Conservation (phyloP, 306 rosid genomes). For the Erythrophleum fordii region DNA sequence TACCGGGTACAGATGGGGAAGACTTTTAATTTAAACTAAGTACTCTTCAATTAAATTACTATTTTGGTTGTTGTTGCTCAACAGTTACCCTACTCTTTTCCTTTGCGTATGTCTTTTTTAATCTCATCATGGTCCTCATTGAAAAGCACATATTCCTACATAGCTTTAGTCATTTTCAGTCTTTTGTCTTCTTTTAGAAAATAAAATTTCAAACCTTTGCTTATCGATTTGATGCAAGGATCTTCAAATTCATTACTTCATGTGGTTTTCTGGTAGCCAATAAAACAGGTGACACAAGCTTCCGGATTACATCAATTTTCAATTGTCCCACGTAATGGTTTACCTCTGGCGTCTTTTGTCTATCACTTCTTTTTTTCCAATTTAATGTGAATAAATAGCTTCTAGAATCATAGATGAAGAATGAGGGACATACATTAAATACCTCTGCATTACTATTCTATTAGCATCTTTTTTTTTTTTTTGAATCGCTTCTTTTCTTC, state of each 20-base stretch:
- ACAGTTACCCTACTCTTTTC: too few relatives aligned
- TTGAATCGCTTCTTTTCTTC: neutral
- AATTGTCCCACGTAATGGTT: conserved; percentile 3
- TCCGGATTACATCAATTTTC: neutral
- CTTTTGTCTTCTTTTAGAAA: neutral
- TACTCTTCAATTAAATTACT: neutral
- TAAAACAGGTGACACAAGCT: conserved; percentile 1
- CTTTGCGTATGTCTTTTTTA: too few relatives aligned
- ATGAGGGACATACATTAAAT: too few relatives aligned
- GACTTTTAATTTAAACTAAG: neutral
- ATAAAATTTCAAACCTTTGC: conserved; percentile 18
- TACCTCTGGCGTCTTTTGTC: neutral
- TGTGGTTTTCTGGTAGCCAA: conserved; percentile 21
- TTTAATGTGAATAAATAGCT: neutral
- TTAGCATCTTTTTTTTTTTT: too few relatives aligned
- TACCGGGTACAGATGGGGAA: neutral
- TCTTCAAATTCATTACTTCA: neutral
- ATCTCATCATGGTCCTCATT: neutral
- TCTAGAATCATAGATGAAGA: neutral
- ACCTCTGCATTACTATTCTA: too few relatives aligned
- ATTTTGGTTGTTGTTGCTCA: neutral
- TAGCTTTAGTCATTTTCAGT: neutral
- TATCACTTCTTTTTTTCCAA: neutral
- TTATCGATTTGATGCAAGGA: conserved; percentile 10
- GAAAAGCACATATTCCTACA: neutral